phyloP scores from a whole-genome alignment of 192 early-diverging fungal genomes.

The Umbelopsis ramanniana region DNA sequence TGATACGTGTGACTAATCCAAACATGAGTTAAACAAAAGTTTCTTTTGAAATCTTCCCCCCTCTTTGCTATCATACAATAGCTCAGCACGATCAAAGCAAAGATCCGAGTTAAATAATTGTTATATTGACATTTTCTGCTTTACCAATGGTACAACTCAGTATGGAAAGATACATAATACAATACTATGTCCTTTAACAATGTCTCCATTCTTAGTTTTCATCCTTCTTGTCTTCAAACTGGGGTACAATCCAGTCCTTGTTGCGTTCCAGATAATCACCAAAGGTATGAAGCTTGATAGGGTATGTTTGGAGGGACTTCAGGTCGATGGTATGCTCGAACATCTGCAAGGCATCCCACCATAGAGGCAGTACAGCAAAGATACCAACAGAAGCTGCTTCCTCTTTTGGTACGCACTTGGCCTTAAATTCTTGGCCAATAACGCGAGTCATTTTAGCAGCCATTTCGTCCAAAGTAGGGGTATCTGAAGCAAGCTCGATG shows the following conservation, averaged over 20 bases:
- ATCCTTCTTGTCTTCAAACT: neutral
- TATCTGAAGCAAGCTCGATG: neutral
- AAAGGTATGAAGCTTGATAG: neutral
- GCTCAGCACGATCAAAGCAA: no score
- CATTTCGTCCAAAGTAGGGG: neutral
- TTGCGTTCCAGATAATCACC: neutral
- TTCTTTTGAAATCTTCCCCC: no score
- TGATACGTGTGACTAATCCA: no score
- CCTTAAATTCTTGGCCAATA: neutral
- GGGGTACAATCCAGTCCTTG: neutral
- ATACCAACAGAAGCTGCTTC: neutral
- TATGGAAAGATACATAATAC: no score
- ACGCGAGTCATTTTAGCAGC: neutral
- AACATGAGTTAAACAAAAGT: no score
- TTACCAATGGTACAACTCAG: no score
- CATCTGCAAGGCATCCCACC: neutral
- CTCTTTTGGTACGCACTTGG: slow-evolving; percentile 6
- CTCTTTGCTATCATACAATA: no score
- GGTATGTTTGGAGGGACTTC: neutral
- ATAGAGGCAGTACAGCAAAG: neutral
- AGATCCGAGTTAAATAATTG: no score
- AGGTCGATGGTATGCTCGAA: neutral
- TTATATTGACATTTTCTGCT: no score
- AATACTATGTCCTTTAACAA: no score
- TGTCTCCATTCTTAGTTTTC: no score